A percentile compares a stretch with the other conserved stretches of the same genome.
These are phyloP conservation scores for Rosa persica DNA, from an alignment of 306 rosid species.

Conservation along the genomic window DNA sequence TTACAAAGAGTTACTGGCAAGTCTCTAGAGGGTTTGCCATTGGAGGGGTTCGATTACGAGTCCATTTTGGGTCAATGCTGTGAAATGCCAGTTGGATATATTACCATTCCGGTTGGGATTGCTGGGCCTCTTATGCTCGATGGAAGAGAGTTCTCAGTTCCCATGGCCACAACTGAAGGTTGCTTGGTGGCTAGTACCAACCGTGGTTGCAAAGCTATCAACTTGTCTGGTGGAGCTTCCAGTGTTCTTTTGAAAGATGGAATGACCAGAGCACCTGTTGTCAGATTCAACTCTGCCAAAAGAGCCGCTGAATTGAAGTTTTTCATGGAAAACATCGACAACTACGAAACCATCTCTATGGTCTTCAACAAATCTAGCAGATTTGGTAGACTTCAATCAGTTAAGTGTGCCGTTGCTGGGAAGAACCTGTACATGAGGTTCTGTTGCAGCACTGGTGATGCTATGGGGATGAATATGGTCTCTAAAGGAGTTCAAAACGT, in stretches of 20 bases:
- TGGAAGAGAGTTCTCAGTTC: slow-evolving; percentile 66
- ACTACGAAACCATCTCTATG: slow-evolving; percentile 57
- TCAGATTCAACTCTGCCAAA: slow-evolving; percentile 58
- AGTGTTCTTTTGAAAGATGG: slow-evolving; percentile 61
- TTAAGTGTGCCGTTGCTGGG: slow-evolving; percentile 66
- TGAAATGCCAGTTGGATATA: slow-evolving; percentile 84
- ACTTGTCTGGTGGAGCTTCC: slow-evolving; percentile 74
- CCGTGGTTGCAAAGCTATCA: slow-evolving; percentile 86
- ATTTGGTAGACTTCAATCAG: slow-evolving; percentile 65
- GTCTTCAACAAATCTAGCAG: slow-evolving; percentile 82
- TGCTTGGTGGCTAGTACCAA: slow-evolving; percentile 84
- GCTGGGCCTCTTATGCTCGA: slow-evolving; percentile 80
- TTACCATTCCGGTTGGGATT: slow-evolving; percentile 89
- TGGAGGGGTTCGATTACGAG: slow-evolving; percentile 69
- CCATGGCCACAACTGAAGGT: slow-evolving; percentile 97
- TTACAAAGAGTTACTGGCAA: slow-evolving; percentile 54
- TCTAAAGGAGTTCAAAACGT: slow-evolving; percentile 92
- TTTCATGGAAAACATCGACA: slow-evolving; percentile 60
- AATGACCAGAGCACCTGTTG: slow-evolving; percentile 91
- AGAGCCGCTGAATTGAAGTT: slow-evolving; percentile 77
- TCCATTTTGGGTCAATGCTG: slow-evolving; percentile 94
- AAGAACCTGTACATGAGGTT: slow-evolving; percentile 79
- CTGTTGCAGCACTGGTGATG: slow-evolving; percentile 79
- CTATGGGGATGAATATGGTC: slow-evolving; percentile 99
- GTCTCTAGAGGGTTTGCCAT: slow-evolving; percentile 58